Evolutionary conservation across 1,284 basidiomycete genomes (phyloP).

Genomic region (Ceratorhiza oryzae-sativae): DNA sequence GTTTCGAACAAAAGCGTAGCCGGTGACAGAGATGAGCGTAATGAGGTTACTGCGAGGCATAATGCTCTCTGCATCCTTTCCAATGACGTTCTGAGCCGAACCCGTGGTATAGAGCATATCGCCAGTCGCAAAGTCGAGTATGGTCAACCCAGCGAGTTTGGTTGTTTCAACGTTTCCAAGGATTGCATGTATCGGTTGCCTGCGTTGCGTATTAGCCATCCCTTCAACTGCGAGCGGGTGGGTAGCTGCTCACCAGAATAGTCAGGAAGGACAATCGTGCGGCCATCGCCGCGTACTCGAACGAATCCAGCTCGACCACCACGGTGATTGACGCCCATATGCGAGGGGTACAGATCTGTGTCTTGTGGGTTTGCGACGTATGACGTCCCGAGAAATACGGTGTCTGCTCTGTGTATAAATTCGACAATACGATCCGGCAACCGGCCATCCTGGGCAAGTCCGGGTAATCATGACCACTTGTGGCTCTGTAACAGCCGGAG

Average conservation of each 20-base stretch:
- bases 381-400: constrained; percentile 62
- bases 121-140: constrained; percentile 63
- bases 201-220: constrained; percentile 45
- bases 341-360: constrained; percentile 56
- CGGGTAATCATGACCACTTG: too few species aligned
- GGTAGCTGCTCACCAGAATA: constrained; percentile 58
- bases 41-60: constrained; percentile 65
- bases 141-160: constrained; percentile 61
- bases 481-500: constrained; percentile 52
- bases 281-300: constrained; percentile 62
- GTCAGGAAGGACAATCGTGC: constrained; percentile 66
- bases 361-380: constrained; percentile 56
- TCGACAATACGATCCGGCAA: constrained; percentile 59
- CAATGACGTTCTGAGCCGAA: constrained; percentile 60
- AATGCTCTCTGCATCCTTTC: constrained; percentile 56
- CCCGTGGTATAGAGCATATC: constrained; percentile 69
- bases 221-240: neutral
- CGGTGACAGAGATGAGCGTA: constrained; percentile 60
- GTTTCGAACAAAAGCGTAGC: constrained; percentile 61
- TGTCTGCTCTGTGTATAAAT: constrained; percentile 61
- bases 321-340: constrained; percentile 69
- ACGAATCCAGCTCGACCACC: constrained; percentile 67
- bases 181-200: constrained; percentile 68
- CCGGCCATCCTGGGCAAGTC: constrained; percentile 54
- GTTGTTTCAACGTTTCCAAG: constrained; percentile 68